Evolutionary conservation across 768 basidiomycete genomes (phyloP).

Genomic region (Rhodosporidiobolus odoratus): DNA sequence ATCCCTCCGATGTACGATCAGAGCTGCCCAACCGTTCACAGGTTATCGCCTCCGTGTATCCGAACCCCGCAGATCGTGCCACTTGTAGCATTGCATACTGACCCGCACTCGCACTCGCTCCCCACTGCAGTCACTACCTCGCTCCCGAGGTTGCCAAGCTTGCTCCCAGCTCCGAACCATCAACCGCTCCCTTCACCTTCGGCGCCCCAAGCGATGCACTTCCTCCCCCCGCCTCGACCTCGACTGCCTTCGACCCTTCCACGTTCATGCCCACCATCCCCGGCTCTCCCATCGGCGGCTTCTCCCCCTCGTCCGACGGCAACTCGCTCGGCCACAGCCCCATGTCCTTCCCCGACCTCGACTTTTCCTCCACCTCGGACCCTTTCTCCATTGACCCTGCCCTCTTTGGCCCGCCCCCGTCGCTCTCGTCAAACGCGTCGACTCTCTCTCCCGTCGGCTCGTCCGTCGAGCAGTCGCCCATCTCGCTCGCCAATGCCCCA

Average conservation of each 20-base stretch:
- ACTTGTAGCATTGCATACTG: background rate
- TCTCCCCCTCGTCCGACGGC: constrained; percentile 28
- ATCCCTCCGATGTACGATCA: too few species aligned
- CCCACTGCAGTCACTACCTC: constrained; percentile 27
- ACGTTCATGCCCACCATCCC: constrained; percentile 35
- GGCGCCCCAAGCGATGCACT: background rate
- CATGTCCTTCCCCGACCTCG: constrained; percentile 32
- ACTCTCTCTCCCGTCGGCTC: background rate
- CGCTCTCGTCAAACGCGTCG: background rate
- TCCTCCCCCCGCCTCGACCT: background rate
- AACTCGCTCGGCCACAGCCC: constrained; percentile 24
- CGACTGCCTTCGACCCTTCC: constrained; percentile 19
- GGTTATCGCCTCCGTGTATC: background rate
- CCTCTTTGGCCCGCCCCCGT: constrained; percentile 7
- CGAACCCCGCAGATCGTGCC: background rate
- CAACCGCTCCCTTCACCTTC: constrained; percentile 22
- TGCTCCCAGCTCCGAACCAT: background rate
- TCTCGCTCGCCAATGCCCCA: background rate
- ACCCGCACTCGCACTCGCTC: background rate
- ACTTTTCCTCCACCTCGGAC: constrained; percentile 4
- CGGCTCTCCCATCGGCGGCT: constrained; percentile 33
- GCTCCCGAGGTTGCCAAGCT: constrained; percentile 36
- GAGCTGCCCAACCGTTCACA: too few species aligned
- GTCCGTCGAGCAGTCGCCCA: background rate
- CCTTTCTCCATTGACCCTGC: constrained; percentile 31